phyloP scores from a whole-genome alignment of 139 green algal species.

The Bryopsis sp. region DNA sequence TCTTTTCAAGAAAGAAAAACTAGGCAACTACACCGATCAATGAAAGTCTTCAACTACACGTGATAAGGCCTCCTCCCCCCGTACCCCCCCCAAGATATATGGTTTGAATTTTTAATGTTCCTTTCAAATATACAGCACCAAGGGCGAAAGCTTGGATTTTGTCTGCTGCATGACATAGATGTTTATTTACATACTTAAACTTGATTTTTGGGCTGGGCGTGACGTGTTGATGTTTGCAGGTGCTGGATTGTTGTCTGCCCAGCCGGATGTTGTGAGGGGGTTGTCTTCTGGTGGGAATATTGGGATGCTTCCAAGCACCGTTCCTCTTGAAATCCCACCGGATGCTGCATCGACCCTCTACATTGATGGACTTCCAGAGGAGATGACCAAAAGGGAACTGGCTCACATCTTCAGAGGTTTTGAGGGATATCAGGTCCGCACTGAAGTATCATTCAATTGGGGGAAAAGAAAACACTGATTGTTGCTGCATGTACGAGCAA shows the following conservation, averaged over 20 bases:
- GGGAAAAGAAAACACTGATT: constrained; percentile 1
- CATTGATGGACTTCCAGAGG: constrained; percentile 40
- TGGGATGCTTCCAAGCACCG: no score
- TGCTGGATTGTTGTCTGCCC: constrained; percentile 13
- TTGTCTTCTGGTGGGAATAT: not conserved
- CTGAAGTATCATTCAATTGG: not conserved
- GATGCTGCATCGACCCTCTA: constrained; percentile 46
- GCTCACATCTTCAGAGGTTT: constrained; percentile 61
- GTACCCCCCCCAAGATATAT: no score
- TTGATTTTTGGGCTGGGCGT: constrained; percentile 11
- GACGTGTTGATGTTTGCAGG: not conserved
- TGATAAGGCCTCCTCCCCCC: no score
- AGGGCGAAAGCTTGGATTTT: no score
- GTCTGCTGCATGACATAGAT: no score
- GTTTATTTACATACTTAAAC: no score
- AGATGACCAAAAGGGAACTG: constrained; percentile 47
- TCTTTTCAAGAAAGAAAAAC: no score
- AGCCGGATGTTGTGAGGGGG: not conserved
- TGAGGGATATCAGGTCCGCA: constrained; percentile 43
- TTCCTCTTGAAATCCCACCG: no score
- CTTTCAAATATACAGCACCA: no score
- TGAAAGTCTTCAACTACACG: no score
- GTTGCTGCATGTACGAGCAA: not conserved
- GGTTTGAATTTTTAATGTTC: no score
- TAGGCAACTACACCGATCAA: no score